Evolutionary conservation across 2,329 filamentous ascomycete species (phyloP).

Genomic region (Allantophomopsis lycopodina): DNA sequence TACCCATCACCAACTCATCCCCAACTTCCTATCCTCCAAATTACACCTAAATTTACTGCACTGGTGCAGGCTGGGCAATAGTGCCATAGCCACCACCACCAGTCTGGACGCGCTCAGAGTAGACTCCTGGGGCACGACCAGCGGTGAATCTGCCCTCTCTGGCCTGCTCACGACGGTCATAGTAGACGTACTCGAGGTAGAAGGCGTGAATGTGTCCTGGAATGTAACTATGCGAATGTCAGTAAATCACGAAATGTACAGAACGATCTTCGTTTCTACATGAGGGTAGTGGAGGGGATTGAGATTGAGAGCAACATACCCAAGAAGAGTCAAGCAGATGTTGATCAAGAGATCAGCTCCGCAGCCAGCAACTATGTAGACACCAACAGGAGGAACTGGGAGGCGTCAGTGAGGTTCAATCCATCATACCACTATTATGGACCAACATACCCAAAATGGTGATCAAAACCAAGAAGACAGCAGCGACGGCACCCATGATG

Average conservation of each 20-base stretch:
- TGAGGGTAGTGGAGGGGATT: not conserved
- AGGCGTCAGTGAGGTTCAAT: slow-evolving; percentile 3
- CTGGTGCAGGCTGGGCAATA: slow-evolving; percentile 13
- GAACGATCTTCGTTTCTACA: no score
- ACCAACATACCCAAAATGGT: slow-evolving; percentile 27
- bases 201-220: slow-evolving; percentile 21
- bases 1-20: no score
- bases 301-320: slow-evolving; percentile 10
- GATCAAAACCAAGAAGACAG: slow-evolving; percentile 27
- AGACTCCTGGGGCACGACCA: slow-evolving; percentile 52
- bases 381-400: slow-evolving; percentile 23
- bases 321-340: slow-evolving; percentile 23
- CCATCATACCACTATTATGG: slow-evolving; percentile 6
- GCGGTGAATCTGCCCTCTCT: slow-evolving; percentile 39
- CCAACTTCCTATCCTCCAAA: no score
- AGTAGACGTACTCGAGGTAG: slow-evolving; percentile 61
- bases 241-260: not conserved
- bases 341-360: slow-evolving; percentile 27
- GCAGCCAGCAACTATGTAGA: slow-evolving; percentile 24
- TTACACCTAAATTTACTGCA: no score
- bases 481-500: slow-evolving; percentile 20
- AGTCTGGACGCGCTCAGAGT: slow-evolving; percentile 57
- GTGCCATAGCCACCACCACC: slow-evolving; percentile 52
- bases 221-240: slow-evolving; percentile 29
- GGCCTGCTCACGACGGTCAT: slow-evolving; percentile 53